Percentiles rank a stretch among this genome's conserved stretches.
These are phyloP conservation scores for Beauveria caledonica DNA, from an alignment of 2,329 filamentous ascomycete genomes.

Conservation along the genomic window DNA sequence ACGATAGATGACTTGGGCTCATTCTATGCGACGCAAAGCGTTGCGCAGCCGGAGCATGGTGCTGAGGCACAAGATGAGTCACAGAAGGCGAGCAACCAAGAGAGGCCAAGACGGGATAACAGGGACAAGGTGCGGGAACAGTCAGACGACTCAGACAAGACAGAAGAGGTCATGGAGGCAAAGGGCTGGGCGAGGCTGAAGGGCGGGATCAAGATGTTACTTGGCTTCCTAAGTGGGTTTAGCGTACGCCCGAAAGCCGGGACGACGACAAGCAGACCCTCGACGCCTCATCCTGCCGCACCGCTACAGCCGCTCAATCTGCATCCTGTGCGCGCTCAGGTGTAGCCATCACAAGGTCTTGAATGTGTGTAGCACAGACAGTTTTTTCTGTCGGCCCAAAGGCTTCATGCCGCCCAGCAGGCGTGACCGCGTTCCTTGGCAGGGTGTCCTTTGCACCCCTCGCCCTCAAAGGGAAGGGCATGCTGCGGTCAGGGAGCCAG, in stretches of 20 bases:
- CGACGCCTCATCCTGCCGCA: not conserved
- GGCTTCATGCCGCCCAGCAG: no score
- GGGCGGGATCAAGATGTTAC: not conserved
- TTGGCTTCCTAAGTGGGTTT: conserved; percentile 10
- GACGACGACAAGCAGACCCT: not conserved
- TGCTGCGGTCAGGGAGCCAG: no score
- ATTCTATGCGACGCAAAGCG: not conserved
- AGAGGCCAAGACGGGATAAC: no score
- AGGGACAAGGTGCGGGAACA: not conserved
- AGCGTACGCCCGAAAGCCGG: not conserved
- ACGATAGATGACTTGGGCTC: not conserved
- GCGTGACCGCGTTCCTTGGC: no score
- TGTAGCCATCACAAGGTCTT: no score
- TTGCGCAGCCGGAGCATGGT: no score
- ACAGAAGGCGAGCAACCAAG: not conserved
- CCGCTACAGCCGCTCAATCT: not conserved
- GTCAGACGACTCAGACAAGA: not conserved
- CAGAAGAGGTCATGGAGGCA: not conserved
- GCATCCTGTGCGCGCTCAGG: not conserved
- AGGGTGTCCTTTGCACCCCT: no score
- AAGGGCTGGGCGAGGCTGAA: not conserved
- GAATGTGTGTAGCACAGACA: no score
- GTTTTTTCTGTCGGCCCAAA: no score
- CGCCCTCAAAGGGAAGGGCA: no score
- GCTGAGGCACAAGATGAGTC: not conserved